Conservation (phyloP, 2,329 filamentous ascomycete genomes). For the Alternaria arbusti region DNA sequence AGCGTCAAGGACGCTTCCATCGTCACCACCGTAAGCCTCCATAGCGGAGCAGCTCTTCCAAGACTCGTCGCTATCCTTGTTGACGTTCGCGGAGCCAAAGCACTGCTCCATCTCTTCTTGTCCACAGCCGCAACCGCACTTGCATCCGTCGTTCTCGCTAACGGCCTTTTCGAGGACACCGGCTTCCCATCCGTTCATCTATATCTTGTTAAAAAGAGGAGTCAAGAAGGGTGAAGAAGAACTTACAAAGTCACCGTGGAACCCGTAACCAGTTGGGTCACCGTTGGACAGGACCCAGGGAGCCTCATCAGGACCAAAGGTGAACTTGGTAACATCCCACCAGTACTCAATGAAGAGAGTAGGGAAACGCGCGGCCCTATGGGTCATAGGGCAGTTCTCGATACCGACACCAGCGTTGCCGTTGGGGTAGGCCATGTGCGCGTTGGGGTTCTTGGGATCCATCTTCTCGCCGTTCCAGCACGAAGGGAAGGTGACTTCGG, state of each 20-base stretch:
- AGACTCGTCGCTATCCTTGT: conserved; percentile 36
- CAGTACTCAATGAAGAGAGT: conserved; percentile 50
- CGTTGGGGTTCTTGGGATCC: conserved; percentile 39
- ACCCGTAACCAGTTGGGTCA: conserved; percentile 46
- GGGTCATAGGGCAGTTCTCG: conserved; percentile 42
- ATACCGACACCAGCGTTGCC: conserved; percentile 30
- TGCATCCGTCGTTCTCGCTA: conserved; percentile 41
- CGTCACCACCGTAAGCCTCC: conserved; percentile 18
- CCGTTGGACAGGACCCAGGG: conserved; percentile 48
- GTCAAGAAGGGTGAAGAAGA: neutral
- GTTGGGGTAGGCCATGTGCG: conserved; percentile 51
- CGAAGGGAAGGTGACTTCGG: conserved; percentile 45
- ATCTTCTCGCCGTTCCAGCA: conserved; percentile 48
- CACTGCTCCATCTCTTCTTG: conserved; percentile 45
- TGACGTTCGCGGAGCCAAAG: conserved; percentile 45
- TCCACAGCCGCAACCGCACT: conserved; percentile 48
- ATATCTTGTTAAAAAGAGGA: neutral
- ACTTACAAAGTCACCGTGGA: conserved; percentile 46
- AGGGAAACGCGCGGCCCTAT: conserved; percentile 43
- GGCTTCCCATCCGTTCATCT: conserved; percentile 46
- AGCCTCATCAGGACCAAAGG: conserved; percentile 36
- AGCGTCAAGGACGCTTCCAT: conserved; percentile 29
- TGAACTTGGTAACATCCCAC: conserved; percentile 46
- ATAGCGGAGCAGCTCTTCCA: conserved; percentile 39
- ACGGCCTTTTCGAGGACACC: conserved; percentile 47